Evolutionary conservation across 2,329 filamentous ascomycete genomes (phyloP), one percentile per base, ranked within the genome.

Genomic region (Sporothrix dimorphospora): DNA sequence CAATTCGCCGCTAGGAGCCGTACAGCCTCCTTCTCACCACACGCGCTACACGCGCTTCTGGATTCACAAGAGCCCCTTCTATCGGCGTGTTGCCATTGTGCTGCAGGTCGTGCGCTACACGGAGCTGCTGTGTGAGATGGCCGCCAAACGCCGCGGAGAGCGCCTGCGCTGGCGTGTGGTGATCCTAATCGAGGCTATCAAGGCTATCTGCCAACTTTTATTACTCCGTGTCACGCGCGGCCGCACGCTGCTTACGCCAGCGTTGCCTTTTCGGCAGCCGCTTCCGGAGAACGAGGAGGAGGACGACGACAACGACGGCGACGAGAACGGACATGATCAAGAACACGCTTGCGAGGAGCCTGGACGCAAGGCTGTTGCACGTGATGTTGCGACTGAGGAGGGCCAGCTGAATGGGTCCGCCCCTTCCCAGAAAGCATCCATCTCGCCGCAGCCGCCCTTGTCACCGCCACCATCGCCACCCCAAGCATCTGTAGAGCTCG

Each of bases 101-200:
- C 84, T 99, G 66, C 94, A 97, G 79, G 92, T 97, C 82, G 92
- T 98, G 34, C 92, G 96, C 76, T 98, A 98, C 79, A 97, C 94
- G 0, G 94, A 99, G 82, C 85, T 99, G 40, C 83, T 99, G n/a
- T 96, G 95, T 88, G 96, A 99, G 81, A 99, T 99, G 96, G 89
- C 92, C 38, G 94, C 94, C 38, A 97, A 97, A 82, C 88, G 95
- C 66, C 90, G 90, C 74, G 92, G 93, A 21, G 94, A 97, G 80
- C 90, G 88, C 78, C 82, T 91, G 34, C 89, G 94, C 40, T 99
- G 96, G 96, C 90, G 93, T 69, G 89, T 97, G 0, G 89, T 98
- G 6, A 90, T 98, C 12, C 79, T 97, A 3, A 85, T 99, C 27
- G 96, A 99, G 82, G 87, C 89, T 0, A 84, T 96, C 78, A 98